A percentile compares a stretch with the other conserved stretches of the same genome.
phyloP scores from a whole-genome alignment of 805 yeast species.

The Ogataea populi-albae region DNA sequence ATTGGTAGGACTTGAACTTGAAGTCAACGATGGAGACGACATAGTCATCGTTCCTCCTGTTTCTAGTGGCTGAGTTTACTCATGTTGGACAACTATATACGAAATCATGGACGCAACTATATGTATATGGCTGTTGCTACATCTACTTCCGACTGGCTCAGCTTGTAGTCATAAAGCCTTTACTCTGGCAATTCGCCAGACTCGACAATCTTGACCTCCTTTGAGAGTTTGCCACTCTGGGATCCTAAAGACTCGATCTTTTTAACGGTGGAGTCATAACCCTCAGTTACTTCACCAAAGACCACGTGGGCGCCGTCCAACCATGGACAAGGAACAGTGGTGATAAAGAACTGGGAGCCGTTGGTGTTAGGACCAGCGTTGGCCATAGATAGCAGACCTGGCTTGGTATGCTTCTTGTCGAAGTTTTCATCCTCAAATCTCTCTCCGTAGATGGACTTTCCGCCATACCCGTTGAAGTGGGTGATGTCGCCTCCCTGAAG shows the following conservation, averaged over 20 bases:
- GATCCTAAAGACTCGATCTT: constrained; percentile 68
- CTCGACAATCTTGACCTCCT: constrained; percentile 50
- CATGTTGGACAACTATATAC: not conserved
- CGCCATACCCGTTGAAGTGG: constrained; percentile 85
- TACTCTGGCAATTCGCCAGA: no score
- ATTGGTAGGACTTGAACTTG: constrained; percentile 8
- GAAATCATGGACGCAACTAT: not conserved
- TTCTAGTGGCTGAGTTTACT: constrained; percentile 24
- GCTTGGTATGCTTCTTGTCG: constrained; percentile 68
- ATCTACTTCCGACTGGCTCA: no score
- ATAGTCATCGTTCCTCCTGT: constrained; percentile 33
- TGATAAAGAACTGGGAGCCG: constrained; percentile 96
- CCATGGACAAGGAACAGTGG: constrained; percentile 86
- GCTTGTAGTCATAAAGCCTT: no score
- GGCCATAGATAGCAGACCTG: constrained; percentile 88
- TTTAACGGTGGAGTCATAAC: constrained; percentile 79
- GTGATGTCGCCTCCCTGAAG: constrained; percentile 92
- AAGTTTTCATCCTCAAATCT: constrained; percentile 80
- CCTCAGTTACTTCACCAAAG: constrained; percentile 88
- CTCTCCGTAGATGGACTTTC: constrained; percentile 79
- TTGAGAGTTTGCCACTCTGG: constrained; percentile 43
- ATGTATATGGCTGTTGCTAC: not conserved
- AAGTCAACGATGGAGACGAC: constrained; percentile 18
- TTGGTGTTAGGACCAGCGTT: constrained; percentile 98
- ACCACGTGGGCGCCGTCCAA: constrained; percentile 94